A percentile compares a stretch with the other conserved stretches of the same genome.
phyloP scores from a whole-genome alignment of 2,329 filamentous ascomycete species.

The Phialophora verrucosa region DNA sequence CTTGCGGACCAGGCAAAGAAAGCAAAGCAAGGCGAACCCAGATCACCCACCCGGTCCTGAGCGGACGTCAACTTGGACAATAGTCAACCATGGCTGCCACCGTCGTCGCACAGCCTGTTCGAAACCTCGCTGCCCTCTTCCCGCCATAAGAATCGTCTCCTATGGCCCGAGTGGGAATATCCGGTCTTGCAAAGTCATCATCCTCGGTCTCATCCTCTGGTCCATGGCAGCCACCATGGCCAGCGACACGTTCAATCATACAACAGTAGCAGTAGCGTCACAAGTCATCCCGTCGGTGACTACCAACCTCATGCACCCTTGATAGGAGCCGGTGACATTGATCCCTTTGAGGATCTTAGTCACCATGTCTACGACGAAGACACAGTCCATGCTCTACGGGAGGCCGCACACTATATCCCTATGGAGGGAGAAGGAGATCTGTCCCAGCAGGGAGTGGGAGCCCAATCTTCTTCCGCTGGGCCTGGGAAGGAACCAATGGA shows the following conservation, averaged over 20 bases:
- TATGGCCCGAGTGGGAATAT: constrained; percentile 30
- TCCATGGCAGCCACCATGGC: constrained; percentile 24
- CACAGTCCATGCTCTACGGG: constrained; percentile 9
- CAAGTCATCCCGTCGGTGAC: constrained; percentile 9
- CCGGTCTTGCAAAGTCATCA: constrained; percentile 24
- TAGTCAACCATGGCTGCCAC: constrained; percentile 33
- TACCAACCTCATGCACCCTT: constrained; percentile 14
- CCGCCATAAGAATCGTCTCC: constrained; percentile 32
- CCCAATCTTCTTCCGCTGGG: not conserved
- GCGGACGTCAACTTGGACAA: constrained; percentile 33
- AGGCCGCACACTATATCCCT: constrained; percentile 6
- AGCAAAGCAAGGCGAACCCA: constrained; percentile 15
- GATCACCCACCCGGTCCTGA: constrained; percentile 6
- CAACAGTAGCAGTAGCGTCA: not conserved
- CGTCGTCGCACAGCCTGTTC: constrained; percentile 14
- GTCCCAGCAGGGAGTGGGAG: too few species aligned
- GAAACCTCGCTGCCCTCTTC: constrained; percentile 17
- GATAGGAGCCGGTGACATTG: constrained; percentile 4
- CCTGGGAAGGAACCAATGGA: constrained; percentile 8
- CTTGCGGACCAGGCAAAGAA: constrained; percentile 30
- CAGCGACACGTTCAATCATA: constrained; percentile 36
- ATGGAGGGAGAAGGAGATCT: not conserved
- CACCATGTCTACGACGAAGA: constrained; percentile 17
- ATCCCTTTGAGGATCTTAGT: constrained; percentile 13
- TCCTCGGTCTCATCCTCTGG: constrained; percentile 35